Conservation (phyloP, 2,329 filamentous ascomycete species). For the Colletotrichum lini region DNA sequence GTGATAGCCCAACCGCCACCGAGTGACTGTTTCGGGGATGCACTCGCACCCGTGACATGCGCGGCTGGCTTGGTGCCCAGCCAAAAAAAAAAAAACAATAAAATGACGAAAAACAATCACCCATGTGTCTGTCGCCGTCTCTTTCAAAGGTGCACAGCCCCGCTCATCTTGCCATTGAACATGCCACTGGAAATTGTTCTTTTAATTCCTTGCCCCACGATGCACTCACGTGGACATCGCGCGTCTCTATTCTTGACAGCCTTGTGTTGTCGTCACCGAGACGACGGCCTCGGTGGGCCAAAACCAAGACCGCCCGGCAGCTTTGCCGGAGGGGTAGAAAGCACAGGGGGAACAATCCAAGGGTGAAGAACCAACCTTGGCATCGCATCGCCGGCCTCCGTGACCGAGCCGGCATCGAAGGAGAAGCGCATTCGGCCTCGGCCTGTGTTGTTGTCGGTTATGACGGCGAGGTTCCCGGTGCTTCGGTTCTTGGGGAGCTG, state of each 20-base stretch:
- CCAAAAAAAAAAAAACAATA: no score
- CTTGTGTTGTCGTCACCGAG: conserved; percentile 1
- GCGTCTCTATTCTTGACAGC: neutral
- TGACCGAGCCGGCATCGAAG: conserved; percentile 77
- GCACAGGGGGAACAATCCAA: neutral
- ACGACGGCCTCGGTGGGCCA: conserved; percentile 8
- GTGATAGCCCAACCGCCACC: conserved; percentile 36
- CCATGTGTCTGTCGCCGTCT: neutral
- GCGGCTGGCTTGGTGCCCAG: conserved; percentile 13
- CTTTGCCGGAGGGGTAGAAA: conserved; percentile 3
- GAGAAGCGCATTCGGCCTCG: conserved; percentile 79
- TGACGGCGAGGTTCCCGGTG: conserved; percentile 71
- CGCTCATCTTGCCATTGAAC: neutral
- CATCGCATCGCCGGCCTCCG: conserved; percentile 69
- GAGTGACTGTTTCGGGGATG: conserved; percentile 25
- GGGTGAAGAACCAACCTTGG: conserved; percentile 71
- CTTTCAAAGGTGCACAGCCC: conserved; percentile 3
- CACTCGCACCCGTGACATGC: conserved; percentile 38
- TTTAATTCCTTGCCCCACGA: neutral
- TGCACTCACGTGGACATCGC: conserved; percentile 23
- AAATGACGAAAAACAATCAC: neutral
- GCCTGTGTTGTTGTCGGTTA: conserved; percentile 64
- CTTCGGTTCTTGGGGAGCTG: conserved; percentile 76
- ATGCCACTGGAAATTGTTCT: conserved; percentile 7
- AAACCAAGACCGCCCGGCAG: neutral